Evolutionary conservation across 139 green algal species (phyloP).

Genomic region (Tetradesmus obliquus): DNA sequence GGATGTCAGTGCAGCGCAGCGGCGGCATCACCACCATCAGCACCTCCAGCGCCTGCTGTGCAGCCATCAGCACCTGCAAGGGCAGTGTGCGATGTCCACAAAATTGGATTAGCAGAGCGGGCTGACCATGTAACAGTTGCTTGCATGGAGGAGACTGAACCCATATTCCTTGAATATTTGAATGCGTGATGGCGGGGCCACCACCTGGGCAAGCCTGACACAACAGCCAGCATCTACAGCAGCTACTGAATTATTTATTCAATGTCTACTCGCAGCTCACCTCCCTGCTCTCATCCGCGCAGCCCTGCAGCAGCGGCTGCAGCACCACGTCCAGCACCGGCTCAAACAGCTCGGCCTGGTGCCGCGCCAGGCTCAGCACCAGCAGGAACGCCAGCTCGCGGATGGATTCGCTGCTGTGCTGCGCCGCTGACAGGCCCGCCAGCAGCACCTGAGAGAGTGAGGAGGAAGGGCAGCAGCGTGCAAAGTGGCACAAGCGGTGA

Average conservation of each 20-base stretch:
- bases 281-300: conserved; percentile 39
- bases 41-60: conserved; percentile 55
- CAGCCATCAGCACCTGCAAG: conserved; percentile 56
- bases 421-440: conserved; percentile 32
- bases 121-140: too few species aligned
- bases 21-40: conserved; percentile 51
- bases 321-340: conserved; percentile 52
- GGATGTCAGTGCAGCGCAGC: conserved; percentile 42
- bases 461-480: background rate
- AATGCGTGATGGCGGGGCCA: too few species aligned
- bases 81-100: background rate
- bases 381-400: conserved; percentile 52
- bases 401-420: conserved; percentile 36
- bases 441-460: conserved; percentile 36
- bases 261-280: background rate
- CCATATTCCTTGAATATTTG: too few species aligned
- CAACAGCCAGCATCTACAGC: too few species aligned
- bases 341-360: conserved; percentile 51
- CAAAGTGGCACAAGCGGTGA: background rate
- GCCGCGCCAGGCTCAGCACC: conserved; percentile 42
- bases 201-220: too few species aligned
- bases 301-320: conserved; percentile 52
- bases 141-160: too few species aligned
- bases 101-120: background rate
- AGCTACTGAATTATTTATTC: too few species aligned